A percentile compares a stretch with the other conserved stretches of the same genome.
phyloP scores from a whole-genome alignment of 2,329 filamentous ascomycete species.

The Pezicula carpinea region DNA sequence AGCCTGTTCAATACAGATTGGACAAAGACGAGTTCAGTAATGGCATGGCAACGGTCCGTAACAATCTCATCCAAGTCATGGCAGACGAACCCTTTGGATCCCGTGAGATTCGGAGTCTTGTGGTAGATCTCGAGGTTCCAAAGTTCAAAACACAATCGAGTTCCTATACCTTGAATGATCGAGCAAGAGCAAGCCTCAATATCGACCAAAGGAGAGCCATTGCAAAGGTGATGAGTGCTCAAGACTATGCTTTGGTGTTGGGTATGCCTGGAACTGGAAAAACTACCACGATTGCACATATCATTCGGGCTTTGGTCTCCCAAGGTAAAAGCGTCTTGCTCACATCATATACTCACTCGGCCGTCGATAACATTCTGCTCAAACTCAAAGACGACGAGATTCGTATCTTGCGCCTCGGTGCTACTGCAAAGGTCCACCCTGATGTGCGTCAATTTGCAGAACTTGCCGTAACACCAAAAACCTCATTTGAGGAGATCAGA shows the following conservation, averaged over 20 bases:
- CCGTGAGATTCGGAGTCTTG: slow-evolving; percentile 67
- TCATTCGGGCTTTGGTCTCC: slow-evolving; percentile 82
- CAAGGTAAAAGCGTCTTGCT: slow-evolving; percentile 90
- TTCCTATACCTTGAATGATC: slow-evolving; percentile 56
- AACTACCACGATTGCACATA: slow-evolving; percentile 96
- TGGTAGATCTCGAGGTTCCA: slow-evolving; percentile 73
- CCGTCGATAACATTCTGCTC: slow-evolving; percentile 94
- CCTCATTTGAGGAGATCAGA: slow-evolving; percentile 77
- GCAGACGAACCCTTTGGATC: slow-evolving; percentile 68
- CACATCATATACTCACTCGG: slow-evolving; percentile 94
- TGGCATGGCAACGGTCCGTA: slow-evolving; percentile 90
- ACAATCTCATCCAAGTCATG: slow-evolving; percentile 93
- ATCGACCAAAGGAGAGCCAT: slow-evolving; percentile 83
- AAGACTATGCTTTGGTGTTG: slow-evolving; percentile 93
- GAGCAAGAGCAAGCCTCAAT: slow-evolving; percentile 68
- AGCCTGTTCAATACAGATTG: slow-evolving; percentile 69
- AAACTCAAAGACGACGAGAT: slow-evolving; percentile 80
- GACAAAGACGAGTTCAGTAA: slow-evolving; percentile 99
- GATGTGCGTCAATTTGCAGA: slow-evolving; percentile 83
- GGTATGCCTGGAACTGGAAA: slow-evolving; percentile 99
- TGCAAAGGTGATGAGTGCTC: slow-evolving; percentile 90
- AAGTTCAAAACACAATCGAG: slow-evolving; percentile 65
- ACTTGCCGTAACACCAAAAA: slow-evolving; percentile 68
- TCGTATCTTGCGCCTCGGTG: slow-evolving; percentile 79
- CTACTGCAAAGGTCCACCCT: slow-evolving; percentile 78